phyloP scores from a whole-genome alignment of 345 rosid genomes.

The Eucalyptus viminalis region DNA sequence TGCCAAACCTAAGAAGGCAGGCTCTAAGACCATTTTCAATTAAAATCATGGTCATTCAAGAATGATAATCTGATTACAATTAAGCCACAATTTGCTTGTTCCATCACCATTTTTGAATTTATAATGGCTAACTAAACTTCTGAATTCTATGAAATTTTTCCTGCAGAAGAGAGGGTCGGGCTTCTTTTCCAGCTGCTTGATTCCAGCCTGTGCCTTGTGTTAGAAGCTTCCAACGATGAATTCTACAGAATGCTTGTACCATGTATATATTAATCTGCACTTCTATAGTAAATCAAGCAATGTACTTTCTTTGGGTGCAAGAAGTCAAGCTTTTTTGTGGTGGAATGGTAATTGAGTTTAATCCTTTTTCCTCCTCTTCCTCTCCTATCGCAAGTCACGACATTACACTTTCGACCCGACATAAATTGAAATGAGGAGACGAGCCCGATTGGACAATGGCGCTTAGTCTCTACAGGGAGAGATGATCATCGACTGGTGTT shows the following conservation, averaged over 20 bases:
- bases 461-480: not conserved
- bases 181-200: constrained; percentile 19
- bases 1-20: constrained; percentile 17
- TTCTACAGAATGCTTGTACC: not conserved
- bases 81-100: not conserved
- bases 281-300: not conserved
- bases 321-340: not conserved
- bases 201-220: constrained; percentile 5
- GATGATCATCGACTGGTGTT: not conserved
- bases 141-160: not conserved
- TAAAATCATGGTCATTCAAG: not conserved
- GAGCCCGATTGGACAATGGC: not conserved
- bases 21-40: not conserved
- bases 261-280: not conserved
- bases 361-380: not conserved
- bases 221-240: not conserved
- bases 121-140: not conserved
- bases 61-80: not conserved
- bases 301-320: not conserved
- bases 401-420: not conserved
- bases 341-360: not conserved
- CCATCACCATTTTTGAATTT: not conserved
- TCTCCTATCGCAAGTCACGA: not conserved
- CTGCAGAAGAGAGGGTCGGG: constrained; percentile 20
- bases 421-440: not conserved